Percentiles rank a stretch among this genome's conserved stretches.
Conservation (phyloP, 352 stramenopile species). For the Pythium scleroteichum region DNA sequence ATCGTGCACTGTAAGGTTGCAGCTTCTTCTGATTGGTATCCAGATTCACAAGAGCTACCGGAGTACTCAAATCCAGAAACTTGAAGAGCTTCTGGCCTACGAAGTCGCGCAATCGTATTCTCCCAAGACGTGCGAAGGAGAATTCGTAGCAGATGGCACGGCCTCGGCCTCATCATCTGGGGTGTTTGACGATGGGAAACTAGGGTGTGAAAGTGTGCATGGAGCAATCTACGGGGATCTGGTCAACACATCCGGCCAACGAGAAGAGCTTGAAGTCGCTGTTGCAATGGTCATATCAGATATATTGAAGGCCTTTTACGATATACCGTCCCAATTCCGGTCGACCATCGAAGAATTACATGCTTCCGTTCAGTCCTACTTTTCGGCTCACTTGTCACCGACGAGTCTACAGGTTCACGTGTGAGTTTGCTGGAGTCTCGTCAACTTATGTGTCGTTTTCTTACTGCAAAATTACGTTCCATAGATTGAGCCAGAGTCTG, state of each 20-base stretch:
- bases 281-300: slow-evolving; percentile 11
- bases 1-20: slow-evolving; percentile 47
- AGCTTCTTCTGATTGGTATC: slow-evolving; percentile 61
- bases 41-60: slow-evolving; percentile 40
- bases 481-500: slow-evolving; percentile 1
- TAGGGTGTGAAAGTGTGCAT: slow-evolving; percentile 22
- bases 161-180: slow-evolving; percentile 11
- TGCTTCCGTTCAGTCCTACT: slow-evolving; percentile 10
- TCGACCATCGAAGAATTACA: slow-evolving; percentile 7
- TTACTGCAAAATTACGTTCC: no score
- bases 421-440: slow-evolving; percentile 5
- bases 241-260: neutral
- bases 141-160: slow-evolving; percentile 7
- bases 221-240: slow-evolving; percentile 17
- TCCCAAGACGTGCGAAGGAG: slow-evolving; percentile 6
- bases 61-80: slow-evolving; percentile 34
- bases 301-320: slow-evolving; percentile 12
- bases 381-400: slow-evolving; percentile 8
- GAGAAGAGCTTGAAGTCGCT: slow-evolving; percentile 16
- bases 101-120: slow-evolving; percentile 33
- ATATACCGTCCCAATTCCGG: neutral
- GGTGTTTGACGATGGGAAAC: slow-evolving; percentile 28
- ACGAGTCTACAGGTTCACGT: slow-evolving; percentile 20
- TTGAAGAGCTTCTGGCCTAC: slow-evolving; percentile 45
- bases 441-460: neutral